phyloP scores from a whole-genome alignment of 2,329 filamentous ascomycete genomes.

The Thelonectria olida region DNA sequence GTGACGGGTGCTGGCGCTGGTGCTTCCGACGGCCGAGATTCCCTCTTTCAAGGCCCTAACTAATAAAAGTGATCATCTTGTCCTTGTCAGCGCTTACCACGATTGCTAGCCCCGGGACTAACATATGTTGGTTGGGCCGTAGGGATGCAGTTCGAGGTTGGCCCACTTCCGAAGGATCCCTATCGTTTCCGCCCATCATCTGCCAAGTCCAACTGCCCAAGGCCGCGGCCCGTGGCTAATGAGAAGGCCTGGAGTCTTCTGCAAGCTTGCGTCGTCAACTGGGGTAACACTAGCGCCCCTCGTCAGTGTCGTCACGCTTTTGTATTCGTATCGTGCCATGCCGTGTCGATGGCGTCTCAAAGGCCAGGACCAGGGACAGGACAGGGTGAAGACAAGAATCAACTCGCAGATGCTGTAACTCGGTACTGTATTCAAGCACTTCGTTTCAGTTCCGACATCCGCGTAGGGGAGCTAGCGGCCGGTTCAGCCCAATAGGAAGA shows the following conservation, averaged over 20 bases:
- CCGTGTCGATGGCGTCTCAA: conserved; percentile 11
- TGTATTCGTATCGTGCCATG: conserved; percentile 26
- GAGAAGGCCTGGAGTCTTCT: conserved; percentile 14
- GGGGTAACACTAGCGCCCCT: conserved; percentile 21
- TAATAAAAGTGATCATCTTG: no score
- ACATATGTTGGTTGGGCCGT: neutral
- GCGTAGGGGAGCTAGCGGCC: conserved; percentile 27
- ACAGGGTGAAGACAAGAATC: conserved; percentile 17
- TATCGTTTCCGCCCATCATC: conserved; percentile 22
- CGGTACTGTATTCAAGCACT: conserved; percentile 9
- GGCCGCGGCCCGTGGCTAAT: conserved; percentile 13
- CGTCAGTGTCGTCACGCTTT: conserved; percentile 16
- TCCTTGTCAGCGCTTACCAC: neutral
- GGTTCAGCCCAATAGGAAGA: conserved; percentile 1
- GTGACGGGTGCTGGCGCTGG: neutral
- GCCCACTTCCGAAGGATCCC: conserved; percentile 24
- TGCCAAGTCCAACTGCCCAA: neutral
- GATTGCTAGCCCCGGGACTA: neutral
- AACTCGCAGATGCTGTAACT: no score
- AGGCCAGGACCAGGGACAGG: conserved; percentile 14
- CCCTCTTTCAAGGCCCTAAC: neutral
- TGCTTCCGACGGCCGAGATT: neutral
- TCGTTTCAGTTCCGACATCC: conserved; percentile 29
- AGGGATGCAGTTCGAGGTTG: neutral
- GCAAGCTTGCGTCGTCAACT: conserved; percentile 23